Evolutionary conservation across 1,139 yeast species (phyloP).

Genomic region (Geotrichum carabidarum): DNA sequence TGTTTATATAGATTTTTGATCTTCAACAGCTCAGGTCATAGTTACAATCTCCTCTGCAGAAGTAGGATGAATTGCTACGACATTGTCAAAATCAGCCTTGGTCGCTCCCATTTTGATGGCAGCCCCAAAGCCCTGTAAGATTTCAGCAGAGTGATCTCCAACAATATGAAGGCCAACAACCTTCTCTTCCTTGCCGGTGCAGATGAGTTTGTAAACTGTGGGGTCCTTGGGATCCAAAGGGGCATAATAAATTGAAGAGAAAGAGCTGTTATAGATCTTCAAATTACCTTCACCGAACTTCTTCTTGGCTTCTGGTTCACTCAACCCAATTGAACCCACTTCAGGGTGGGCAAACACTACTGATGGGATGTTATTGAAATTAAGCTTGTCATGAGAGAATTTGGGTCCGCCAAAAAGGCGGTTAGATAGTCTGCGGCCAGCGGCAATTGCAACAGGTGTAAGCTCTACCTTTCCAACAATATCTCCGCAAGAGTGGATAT

Average conservation of each 20-base stretch:
- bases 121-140: conserved; percentile 95
- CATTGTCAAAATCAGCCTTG: conserved; percentile 84
- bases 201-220: conserved; percentile 75
- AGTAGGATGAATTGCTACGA: conserved; percentile 97
- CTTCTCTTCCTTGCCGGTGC: conserved; percentile 79
- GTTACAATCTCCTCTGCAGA: conserved; percentile 97
- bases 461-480: conserved; percentile 80
- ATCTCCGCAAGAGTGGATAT: conserved; percentile 84
- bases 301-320: conserved; percentile 68
- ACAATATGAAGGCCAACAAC: conserved; percentile 91
- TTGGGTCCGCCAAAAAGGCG: conserved; percentile 76
- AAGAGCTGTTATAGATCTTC: conserved; percentile 73
- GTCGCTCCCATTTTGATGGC: conserved; percentile 94
- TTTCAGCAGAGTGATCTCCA: conserved; percentile 86
- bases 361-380: conserved; percentile 80
- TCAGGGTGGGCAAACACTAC: conserved; percentile 95
- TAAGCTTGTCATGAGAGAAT: conserved; percentile 67
- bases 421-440: conserved; percentile 89
- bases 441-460: conserved; percentile 97
- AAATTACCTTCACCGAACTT: conserved; percentile 75
- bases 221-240: conserved; percentile 78
- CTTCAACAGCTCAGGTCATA: conserved; percentile 1
- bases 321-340: conserved; percentile 86
- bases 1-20: background rate
- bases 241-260: conserved; percentile 90